Conservation (phyloP, 257 asterid species). For the Gentiana dahurica region DNA sequence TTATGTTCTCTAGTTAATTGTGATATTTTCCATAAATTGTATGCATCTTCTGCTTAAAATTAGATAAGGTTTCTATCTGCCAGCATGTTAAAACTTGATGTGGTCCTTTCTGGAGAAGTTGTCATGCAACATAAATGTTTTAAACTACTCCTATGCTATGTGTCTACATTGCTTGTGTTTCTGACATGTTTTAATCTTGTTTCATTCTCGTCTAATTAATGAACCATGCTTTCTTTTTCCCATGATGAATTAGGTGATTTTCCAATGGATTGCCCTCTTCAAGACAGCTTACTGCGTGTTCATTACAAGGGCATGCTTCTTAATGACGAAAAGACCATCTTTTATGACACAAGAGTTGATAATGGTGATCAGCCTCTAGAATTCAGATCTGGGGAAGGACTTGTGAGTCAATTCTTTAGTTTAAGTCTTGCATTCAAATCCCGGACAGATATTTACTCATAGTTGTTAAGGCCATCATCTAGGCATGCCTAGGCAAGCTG, state of each 20-base stretch:
- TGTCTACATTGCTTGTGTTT: background rate
- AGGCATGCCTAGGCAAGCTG: no score
- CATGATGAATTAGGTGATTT: conserved; percentile 68
- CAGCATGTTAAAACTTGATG: no score
- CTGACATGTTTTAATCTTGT: background rate
- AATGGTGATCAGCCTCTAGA: conserved; percentile 73
- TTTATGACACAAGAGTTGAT: conserved; percentile 70
- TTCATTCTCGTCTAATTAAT: no score
- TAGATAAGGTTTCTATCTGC: no score
- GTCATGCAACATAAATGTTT: no score
- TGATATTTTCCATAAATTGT: no score
- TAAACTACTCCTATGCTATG: background rate
- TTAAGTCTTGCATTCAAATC: background rate
- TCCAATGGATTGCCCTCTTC: conserved; percentile 99
- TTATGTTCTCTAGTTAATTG: background rate
- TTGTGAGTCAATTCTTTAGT: conserved; percentile 46
- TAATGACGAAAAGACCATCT: conserved; percentile 63
- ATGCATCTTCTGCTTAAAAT: no score
- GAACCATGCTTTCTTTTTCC: conserved; percentile 12
- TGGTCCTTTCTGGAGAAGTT: no score
- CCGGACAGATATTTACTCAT: no score
- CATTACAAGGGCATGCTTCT: conserved; percentile 92
- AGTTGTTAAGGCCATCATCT: no score
- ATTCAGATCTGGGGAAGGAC: conserved; percentile 99
- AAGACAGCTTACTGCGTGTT: conserved; percentile 74